Conservation (phyloP, 345 rosid species). For the Rhodamnia rubescens region DNA sequence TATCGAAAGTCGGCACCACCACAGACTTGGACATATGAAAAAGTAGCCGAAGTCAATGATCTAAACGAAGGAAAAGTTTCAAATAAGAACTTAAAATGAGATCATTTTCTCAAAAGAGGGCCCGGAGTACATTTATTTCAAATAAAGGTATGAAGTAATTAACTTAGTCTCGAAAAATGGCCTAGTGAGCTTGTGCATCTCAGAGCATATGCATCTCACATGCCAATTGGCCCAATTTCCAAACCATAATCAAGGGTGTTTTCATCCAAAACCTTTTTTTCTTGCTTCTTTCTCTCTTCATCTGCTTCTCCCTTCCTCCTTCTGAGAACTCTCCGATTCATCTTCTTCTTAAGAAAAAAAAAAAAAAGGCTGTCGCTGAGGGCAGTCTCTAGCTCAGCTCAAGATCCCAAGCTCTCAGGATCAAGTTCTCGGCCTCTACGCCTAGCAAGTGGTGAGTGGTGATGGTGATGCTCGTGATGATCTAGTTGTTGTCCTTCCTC, state of each 20-base stretch:
- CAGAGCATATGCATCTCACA: background rate
- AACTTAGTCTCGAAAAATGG: background rate
- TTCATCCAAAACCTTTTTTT: background rate
- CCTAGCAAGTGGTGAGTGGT: too few relatives aligned
- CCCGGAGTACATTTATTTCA: rapidly evolving
- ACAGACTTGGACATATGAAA: background rate
- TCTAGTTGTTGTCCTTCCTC: conserved; percentile 4
- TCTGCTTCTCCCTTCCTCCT: background rate
- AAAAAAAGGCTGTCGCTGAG: background rate
- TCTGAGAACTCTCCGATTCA: background rate
- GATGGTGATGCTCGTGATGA: too few relatives aligned
- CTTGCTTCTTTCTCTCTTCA: background rate
- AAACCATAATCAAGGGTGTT: background rate
- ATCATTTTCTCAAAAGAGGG: background rate
- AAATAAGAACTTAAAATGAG: rapidly evolving
- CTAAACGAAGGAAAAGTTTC: background rate
- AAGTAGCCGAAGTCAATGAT: background rate
- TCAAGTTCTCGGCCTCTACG: too few relatives aligned
- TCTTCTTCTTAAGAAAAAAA: background rate
- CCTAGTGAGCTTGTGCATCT: background rate
- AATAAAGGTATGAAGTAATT: background rate
- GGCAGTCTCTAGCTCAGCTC: background rate
- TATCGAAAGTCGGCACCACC: background rate
- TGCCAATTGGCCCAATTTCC: background rate
- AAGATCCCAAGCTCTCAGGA: too few relatives aligned